Percentiles rank a stretch among this genome's conserved stretches.
phyloP scores from a whole-genome alignment of 768 basidiomycete species.

The Paxillus rubicundulus region DNA sequence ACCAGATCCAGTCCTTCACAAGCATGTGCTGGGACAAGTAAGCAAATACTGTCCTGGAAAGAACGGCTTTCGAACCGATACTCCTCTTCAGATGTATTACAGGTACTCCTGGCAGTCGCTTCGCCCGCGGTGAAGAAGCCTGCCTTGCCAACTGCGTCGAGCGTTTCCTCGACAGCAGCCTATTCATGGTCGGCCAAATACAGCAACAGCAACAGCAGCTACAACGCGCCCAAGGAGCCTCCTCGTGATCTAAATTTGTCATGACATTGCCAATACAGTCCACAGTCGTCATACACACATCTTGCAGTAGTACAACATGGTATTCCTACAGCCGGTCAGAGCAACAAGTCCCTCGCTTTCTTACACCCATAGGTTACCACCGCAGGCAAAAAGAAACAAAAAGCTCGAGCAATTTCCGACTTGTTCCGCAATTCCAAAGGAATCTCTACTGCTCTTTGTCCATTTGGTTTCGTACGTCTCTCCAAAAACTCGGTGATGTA shows the following conservation, averaged over 20 bases:
- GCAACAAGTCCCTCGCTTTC: conserved; percentile 28
- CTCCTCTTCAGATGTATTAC: conserved; percentile 65
- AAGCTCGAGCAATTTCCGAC: conserved; percentile 63
- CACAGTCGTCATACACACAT: neutral
- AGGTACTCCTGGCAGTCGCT: conserved; percentile 70
- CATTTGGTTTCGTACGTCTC: conserved; percentile 43
- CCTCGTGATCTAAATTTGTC: neutral
- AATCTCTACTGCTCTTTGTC: conserved; percentile 43
- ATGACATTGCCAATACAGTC: neutral
- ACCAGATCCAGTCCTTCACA: conserved; percentile 74
- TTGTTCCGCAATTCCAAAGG: conserved; percentile 55
- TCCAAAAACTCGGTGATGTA: conserved; percentile 67
- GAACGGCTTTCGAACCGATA: conserved; percentile 4
- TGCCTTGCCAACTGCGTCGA: conserved; percentile 91
- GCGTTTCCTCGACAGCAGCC: conserved; percentile 83
- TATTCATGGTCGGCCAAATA: conserved; percentile 75
- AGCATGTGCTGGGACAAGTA: conserved; percentile 93
- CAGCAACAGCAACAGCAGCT: conserved; percentile 52
- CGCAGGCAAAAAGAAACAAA: conserved; percentile 68
- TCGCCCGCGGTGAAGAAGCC: conserved; percentile 74
- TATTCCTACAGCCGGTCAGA: conserved; percentile 12
- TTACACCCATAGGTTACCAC: conserved; percentile 48
- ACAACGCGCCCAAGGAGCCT: conserved; percentile 33
- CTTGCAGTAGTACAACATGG: conserved; percentile 4
- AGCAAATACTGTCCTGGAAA: conserved; percentile 22